Conservation (phyloP, 78 protist genomes). For the Pigoraptor vietnamica region DNA sequence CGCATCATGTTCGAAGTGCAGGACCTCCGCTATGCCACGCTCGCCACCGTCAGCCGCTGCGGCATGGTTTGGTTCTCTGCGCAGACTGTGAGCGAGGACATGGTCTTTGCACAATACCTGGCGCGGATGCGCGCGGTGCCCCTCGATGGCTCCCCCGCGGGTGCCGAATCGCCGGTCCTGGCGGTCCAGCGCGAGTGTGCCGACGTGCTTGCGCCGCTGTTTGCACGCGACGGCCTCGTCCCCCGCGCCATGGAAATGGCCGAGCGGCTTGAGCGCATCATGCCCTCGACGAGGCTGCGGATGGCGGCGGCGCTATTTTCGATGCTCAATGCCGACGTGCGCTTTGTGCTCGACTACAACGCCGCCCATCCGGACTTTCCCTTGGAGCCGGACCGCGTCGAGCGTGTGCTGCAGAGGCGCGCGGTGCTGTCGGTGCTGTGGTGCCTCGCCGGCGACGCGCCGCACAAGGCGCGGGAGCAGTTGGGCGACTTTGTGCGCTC, state of each 20-base stretch:
- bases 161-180: background rate
- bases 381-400: constrained; percentile 32
- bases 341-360: constrained; percentile 66
- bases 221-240: constrained; percentile 52
- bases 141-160: background rate
- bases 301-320: constrained; percentile 63
- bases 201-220: constrained; percentile 39
- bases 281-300: constrained; percentile 73
- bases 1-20: constrained; percentile 63
- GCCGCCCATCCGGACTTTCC: constrained; percentile 70
- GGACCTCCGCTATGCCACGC: constrained; percentile 64
- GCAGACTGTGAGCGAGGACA: constrained; percentile 35
- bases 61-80: constrained; percentile 68
- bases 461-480: constrained; percentile 51
- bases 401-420: constrained; percentile 33
- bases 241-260: constrained; percentile 54
- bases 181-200: constrained; percentile 42
- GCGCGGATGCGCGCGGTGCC: constrained; percentile 10
- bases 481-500: constrained; percentile 41
- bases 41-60: constrained; percentile 75
- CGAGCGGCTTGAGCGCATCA: constrained; percentile 59
- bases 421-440: constrained; percentile 76
- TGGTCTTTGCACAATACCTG: constrained; percentile 57
- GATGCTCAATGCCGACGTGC: constrained; percentile 40
- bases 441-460: constrained; percentile 81